Conservation (phyloP, 2,329 filamentous ascomycete genomes). For the Mycosphaerella arachidis region DNA sequence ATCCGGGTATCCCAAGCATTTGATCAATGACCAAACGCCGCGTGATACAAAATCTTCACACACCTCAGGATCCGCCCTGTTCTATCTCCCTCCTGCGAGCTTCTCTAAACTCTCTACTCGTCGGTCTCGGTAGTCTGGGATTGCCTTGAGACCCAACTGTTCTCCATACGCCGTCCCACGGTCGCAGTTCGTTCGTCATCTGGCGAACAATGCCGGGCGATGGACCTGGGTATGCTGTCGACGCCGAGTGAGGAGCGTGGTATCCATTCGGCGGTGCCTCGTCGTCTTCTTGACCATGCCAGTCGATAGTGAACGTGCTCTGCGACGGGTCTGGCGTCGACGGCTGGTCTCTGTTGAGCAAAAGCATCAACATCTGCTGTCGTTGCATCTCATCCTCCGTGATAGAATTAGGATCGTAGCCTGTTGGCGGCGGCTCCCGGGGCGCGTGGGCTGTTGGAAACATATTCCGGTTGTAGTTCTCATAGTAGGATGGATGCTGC, state of each 20-base stretch:
- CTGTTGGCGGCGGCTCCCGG: conserved; percentile 16
- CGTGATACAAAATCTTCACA: background rate
- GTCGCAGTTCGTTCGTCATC: conserved; percentile 21
- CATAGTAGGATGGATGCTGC: conserved; percentile 40
- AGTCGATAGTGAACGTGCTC: conserved; percentile 42
- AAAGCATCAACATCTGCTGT: conserved; percentile 48
- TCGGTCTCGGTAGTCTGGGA: conserved; percentile 8
- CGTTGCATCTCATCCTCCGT: conserved; percentile 48
- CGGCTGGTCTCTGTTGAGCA: conserved; percentile 32
- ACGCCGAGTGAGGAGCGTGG: conserved; percentile 23
- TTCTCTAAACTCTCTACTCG: conserved; percentile 16
- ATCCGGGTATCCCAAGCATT: conserved; percentile 8
- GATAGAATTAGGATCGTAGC: conserved; percentile 33
- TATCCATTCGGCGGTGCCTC: conserved; percentile 25
- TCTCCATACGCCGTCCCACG: conserved; percentile 32
- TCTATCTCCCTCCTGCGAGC: conserved; percentile 19
- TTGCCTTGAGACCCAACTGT: background rate
- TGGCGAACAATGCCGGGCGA: conserved; percentile 18
- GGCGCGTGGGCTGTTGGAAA: conserved; percentile 35
- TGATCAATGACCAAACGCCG: conserved; percentile 1
- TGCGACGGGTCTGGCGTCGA: conserved; percentile 32
- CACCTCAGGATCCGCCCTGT: conserved; percentile 2
- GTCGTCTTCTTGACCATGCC: conserved; percentile 29
- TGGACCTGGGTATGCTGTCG: conserved; percentile 16
- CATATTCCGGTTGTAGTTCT: conserved; percentile 46